Evolutionary conservation across 164 flowering plant species (phyloP).

Genomic region (Protea cynaroides): DNA sequence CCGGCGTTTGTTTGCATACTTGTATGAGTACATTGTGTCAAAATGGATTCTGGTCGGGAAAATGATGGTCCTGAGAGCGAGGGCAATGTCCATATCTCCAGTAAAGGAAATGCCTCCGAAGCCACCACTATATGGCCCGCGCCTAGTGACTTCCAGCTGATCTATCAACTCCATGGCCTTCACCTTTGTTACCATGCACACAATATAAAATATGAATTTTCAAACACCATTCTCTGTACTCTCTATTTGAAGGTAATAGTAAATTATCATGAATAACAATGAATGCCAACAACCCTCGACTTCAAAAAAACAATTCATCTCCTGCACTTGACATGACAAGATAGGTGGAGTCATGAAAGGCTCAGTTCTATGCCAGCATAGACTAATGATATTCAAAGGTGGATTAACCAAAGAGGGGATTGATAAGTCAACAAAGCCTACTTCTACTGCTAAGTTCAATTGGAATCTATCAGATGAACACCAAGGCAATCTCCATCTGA

Average conservation of each 20-base stretch:
- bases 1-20: constrained; percentile 48
- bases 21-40: constrained; percentile 86
- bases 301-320: neutral
- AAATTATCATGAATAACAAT: neutral
- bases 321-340: neutral
- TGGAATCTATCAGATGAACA: neutral
- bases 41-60: constrained; percentile 57
- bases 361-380: neutral
- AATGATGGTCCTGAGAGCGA: constrained; percentile 82
- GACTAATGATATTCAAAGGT: neutral
- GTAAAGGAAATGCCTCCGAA: constrained; percentile 83
- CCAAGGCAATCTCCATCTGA: neutral
- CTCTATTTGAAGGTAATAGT: neutral
- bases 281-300: neutral
- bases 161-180: constrained; percentile 96
- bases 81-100: constrained; percentile 88
- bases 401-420: neutral
- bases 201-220: neutral
- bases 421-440: neutral
- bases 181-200: constrained; percentile 37
- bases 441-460: neutral
- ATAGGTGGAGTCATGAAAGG: neutral
- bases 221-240: neutral
- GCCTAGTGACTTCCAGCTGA: constrained; percentile 62
- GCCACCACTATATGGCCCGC: constrained; percentile 94